Evolutionary conservation across 495 filamentous ascomycete species (phyloP), one percentile per base, ranked within the genome.

Genomic region (Cudoniella acicularis): DNA sequence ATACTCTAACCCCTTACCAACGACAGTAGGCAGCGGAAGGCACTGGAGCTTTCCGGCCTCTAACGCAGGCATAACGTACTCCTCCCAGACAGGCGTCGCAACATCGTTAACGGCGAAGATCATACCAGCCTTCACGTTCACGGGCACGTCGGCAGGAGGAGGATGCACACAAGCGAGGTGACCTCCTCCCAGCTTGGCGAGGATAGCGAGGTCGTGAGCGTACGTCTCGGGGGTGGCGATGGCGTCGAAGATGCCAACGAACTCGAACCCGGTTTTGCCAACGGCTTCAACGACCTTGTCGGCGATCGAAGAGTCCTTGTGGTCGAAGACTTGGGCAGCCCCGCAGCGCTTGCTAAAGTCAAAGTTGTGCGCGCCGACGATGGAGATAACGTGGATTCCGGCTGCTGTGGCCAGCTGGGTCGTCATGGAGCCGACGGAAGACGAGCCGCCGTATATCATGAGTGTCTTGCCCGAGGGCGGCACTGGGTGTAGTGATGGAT

Each of bases 41-140:
- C 64, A 69, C 65, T 70, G 65, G 10, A 78, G 50, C 61, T 68
- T 69, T 43, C 75, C 75, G 22, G 43, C 48, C 57, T 70, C 50
- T 58, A 78, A 56, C 30, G 73, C 75, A 20, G 67, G 56, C 41
- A 72, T 69, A 9, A 77, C 59, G 51, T 63, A 79, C n/a, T 79
- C 68, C 53, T 57, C 64, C 67, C 70, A 81, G 26, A 79, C 63
- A 0, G 73, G 69, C 10, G 68, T 70, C 9, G 70, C 69, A 45
- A 74, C 61, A 52, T 79, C 76, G 40, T 75, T 71, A 27, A 76
- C 71, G n/a, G 70, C 73, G 57, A 77, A 77, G 46, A 77, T 75
- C 74, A 76, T 72, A 17, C 73, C 69, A 0, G 68, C 63, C 54
- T 68, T 75, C 22, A 79, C 70, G 56, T 73, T 75, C n/a, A 36